Evolutionary conservation across 129 eudicot genomes (phyloP).

Genomic region (Helianthus annuus): DNA sequence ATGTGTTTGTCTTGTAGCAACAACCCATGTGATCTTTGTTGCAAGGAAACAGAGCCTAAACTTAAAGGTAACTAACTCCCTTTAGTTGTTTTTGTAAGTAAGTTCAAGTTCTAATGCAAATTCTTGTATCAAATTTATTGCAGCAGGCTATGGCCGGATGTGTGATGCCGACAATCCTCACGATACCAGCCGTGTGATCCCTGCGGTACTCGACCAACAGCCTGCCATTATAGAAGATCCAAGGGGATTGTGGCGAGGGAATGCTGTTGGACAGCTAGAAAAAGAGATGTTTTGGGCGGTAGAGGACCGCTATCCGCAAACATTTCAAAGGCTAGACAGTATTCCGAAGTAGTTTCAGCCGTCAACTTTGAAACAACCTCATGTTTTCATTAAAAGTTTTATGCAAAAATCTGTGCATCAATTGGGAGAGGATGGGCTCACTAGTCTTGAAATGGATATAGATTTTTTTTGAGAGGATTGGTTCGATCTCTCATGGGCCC

Average conservation of each 20-base stretch:
- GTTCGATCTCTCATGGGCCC: constrained; percentile 2
- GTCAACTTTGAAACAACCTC: background rate
- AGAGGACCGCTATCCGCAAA: background rate
- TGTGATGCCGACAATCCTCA: too few relatives aligned
- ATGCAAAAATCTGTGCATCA: background rate
- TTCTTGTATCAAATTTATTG: too few relatives aligned
- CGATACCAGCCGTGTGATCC: too few relatives aligned
- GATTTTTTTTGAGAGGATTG: background rate
- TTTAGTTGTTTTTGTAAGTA: too few relatives aligned
- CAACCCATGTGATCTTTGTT: too few relatives aligned
- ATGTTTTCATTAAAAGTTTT: background rate
- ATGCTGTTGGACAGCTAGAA: background rate
- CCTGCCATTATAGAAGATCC: too few relatives aligned
- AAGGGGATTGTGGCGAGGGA: background rate
- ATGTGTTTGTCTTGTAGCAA: too few relatives aligned
- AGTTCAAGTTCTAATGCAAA: too few relatives aligned
- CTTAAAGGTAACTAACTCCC: too few relatives aligned
- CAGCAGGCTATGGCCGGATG: too few relatives aligned
- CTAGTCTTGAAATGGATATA: background rate
- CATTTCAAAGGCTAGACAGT: background rate
- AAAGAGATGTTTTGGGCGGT: constrained; percentile 7
- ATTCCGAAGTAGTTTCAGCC: background rate
- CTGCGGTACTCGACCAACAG: too few relatives aligned
- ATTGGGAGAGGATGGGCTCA: background rate
- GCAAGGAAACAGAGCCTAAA: too few relatives aligned